Percentiles rank a stretch among this genome's conserved stretches.
Conservation (phyloP, 495 filamentous ascomycete species). For the Eremomyces bilateralis region DNA sequence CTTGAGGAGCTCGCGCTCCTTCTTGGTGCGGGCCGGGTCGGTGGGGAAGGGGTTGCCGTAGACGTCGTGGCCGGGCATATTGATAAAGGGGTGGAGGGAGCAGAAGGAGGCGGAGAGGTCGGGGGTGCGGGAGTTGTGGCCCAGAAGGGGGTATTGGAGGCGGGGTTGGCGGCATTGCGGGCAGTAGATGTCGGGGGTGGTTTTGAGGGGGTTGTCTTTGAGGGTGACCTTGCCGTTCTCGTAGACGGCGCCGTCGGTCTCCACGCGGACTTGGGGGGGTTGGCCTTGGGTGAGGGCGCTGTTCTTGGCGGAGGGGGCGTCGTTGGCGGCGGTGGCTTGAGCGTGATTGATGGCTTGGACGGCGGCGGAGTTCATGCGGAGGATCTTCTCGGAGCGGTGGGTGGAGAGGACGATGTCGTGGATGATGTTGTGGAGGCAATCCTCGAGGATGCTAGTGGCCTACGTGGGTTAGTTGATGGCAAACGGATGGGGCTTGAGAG, state of each 20-base stretch:
- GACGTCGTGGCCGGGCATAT: slow-evolving; percentile 54
- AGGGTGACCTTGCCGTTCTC: slow-evolving; percentile 49
- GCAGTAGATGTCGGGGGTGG: slow-evolving; percentile 43
- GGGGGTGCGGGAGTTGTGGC: slow-evolving; percentile 15
- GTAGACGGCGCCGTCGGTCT: slow-evolving; percentile 49
- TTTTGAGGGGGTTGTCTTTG: slow-evolving; percentile 56
- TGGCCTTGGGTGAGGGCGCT: slow-evolving; percentile 18
- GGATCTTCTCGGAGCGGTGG: slow-evolving; percentile 26
- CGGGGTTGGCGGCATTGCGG: slow-evolving; percentile 21
- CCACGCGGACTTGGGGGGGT: slow-evolving; percentile 23
- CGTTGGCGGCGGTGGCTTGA: slow-evolving; percentile 28
- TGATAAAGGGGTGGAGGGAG: slow-evolving; percentile 50
- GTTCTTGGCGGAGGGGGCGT: slow-evolving; percentile 1
- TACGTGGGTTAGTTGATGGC: too few species aligned
- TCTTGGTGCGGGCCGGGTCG: slow-evolving; percentile 34
- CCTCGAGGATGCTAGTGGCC: slow-evolving; percentile 17
- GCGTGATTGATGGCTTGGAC: slow-evolving; percentile 27
- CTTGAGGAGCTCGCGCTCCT: slow-evolving; percentile 20
- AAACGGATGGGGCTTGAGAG: too few species aligned
- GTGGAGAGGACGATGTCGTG: slow-evolving; percentile 21
- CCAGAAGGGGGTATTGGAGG: slow-evolving; percentile 18
- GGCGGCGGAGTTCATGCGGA: slow-evolving; percentile 49
- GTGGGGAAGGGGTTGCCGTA: slow-evolving; percentile 56
- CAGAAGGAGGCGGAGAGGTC: slow-evolving; percentile 34
- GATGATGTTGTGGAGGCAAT: slow-evolving; percentile 23